Evolutionary conservation across 805 yeast species (phyloP).

Genomic region (Starmerella cellae): DNA sequence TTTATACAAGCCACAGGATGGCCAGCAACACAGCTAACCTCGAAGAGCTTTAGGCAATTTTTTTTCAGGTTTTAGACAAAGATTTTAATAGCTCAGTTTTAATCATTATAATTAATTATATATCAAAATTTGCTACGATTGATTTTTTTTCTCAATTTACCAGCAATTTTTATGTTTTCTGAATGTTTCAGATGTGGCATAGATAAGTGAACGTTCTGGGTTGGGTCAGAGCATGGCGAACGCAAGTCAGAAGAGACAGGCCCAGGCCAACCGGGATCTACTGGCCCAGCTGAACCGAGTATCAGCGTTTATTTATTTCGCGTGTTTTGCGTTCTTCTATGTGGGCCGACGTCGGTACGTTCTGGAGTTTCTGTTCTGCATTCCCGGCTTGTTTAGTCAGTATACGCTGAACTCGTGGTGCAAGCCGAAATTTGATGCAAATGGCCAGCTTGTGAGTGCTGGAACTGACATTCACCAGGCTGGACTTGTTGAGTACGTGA

Average conservation of each 20-base stretch:
- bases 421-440: conserved; percentile 42
- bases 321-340: conserved; percentile 31
- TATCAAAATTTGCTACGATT: too few species aligned
- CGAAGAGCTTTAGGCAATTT: too few species aligned
- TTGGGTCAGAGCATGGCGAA: conserved; percentile 29
- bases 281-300: conserved; percentile 27
- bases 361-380: conserved; percentile 33
- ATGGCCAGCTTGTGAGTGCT: conserved; percentile 32
- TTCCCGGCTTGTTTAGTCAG: conserved; percentile 36
- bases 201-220: too few species aligned
- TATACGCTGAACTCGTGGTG: conserved; percentile 47
- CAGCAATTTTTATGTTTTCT: too few species aligned
- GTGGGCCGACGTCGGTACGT: conserved; percentile 36
- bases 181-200: too few species aligned
- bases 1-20: too few species aligned
- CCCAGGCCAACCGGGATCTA: conserved; percentile 26
- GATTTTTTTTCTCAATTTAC: too few species aligned
- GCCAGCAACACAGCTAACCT: too few species aligned
- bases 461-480: conserved; percentile 50
- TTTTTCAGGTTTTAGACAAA: too few species aligned
- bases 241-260: conserved; percentile 33
- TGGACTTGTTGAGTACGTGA: conserved; percentile 62
- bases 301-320: conserved; percentile 31
- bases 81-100: too few species aligned
- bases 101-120: too few species aligned